Conservation (phyloP, 345 rosid species). For the Balakata baccata region DNA sequence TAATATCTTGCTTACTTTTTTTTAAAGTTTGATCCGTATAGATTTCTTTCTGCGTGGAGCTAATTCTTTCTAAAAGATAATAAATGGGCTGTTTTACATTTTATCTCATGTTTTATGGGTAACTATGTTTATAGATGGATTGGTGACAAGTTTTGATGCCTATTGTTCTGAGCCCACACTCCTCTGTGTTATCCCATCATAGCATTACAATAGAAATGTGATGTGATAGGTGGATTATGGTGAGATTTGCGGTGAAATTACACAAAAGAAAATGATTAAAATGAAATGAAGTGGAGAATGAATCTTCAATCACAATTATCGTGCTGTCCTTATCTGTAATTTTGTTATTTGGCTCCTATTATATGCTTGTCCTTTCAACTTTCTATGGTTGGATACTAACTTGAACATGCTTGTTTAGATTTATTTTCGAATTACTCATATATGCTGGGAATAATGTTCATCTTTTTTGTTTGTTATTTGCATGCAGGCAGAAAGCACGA, state of each 20-base stretch:
- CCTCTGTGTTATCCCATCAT: too few species aligned
- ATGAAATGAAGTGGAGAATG: not conserved
- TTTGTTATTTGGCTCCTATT: not conserved
- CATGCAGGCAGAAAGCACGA: constrained; percentile 42
- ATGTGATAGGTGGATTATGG: not conserved
- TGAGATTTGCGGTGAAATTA: not conserved
- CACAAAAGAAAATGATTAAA: not conserved
- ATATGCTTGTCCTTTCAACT: not conserved
- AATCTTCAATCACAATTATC: not conserved
- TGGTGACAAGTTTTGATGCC: not conserved
- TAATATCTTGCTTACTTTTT: not conserved
- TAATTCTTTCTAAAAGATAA: not conserved
- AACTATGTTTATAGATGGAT: not conserved
- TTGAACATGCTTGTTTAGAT: not conserved
- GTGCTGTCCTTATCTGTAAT: too few species aligned
- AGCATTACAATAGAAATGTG: not conserved
- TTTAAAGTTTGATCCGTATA: not conserved
- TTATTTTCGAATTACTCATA: too few species aligned
- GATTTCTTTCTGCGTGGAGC: not conserved
- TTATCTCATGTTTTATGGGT: not conserved
- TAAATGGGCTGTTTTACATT: not conserved
- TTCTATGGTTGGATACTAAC: not conserved
- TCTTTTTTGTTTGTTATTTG: constrained; percentile 15
- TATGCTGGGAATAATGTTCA: not conserved
- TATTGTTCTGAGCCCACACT: too few species aligned